Base-by-base conservation (phyloP, 2,329 filamentous ascomycete genomes). In the Fusarium nematophilum region DNA sequence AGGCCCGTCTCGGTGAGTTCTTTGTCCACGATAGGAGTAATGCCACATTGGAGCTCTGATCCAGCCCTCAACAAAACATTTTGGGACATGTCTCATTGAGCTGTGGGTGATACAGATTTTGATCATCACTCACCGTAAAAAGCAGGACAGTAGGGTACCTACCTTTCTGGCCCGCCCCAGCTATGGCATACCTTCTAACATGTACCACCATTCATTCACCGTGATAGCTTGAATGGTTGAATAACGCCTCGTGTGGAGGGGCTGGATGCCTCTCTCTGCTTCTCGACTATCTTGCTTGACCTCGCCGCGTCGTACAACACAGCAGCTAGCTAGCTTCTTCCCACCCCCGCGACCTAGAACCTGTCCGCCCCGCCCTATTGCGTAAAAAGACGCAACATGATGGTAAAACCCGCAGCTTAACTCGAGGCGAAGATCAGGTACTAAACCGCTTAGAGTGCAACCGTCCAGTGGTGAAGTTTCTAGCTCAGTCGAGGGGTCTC, bases 321-420 rank as follows among this genome's bases (percentile, higher is more conserved):
- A n/a, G 9, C 27, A 33, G 21, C 27, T 53, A 17, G 9, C 30
- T n/a, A 33, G 9, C 17, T 5, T 53, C 43, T n/a, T 57, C 38
- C 14, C 30, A 27, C 34, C 43, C 42, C 62, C 52, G 45, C 44
- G 48, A 53, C 48, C 56, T 44, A 65, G 50, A 59, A 49, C 31
- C 23, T 11, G 42, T 25, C 11, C 40, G 62, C 62, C 65, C 65
- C 65, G 60, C 64, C 50, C 29, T 42, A 57, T 68, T 71, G 66
- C 68, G 66, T 69, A 71, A 72, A 70, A 72, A 72, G 68, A 61
- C 70, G 70, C 70, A 69, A 68, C 52, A 55, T 51, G 53, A 54
- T 51, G 54, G 46, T 55, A 62, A 67, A 59, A 43, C 50, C 59
- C 59, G 60, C 60, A 64, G 59, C 49, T 60, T 52, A 44, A 44